Base-by-base conservation (phyloP, 1,284 basidiomycete genomes). In the Puccinia polysora region DNA sequence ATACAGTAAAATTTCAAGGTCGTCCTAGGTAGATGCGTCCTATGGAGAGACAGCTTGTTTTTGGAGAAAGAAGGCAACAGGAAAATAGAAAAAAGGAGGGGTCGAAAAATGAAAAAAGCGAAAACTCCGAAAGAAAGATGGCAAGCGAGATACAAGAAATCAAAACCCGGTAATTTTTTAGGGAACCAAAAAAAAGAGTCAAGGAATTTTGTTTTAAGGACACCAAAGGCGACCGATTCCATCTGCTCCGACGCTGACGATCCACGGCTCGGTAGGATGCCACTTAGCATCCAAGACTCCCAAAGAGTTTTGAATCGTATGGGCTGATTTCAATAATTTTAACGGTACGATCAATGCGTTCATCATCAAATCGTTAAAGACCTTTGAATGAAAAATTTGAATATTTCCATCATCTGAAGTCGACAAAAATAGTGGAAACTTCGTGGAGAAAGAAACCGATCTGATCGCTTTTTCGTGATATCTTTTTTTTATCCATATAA, bases 331-430 rank as follows among this genome's bases (percentile, higher is more conserved):
- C 63, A 99, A 83, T 73, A 98, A 94, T 82, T 98, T 98, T 77
- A 98, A 84, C 34, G 96, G 96, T 0, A 99, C 95, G 77, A 99
- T 93, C 73, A 97, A 83, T 40, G 96, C 90, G 81, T 97, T 94
- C 73, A 91, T 93, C 85, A 94, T 89, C 63, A 97, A 84, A 80
- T 97, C 95, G 77, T 86, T 88, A 82, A 90, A 97, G 43, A 98
- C 90, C 73, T 93, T 88, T 28, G 89, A 86, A 81, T 99, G 96
- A 86, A 98, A 98, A 74, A 99, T 83, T 80, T 98, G 96, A 75
- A 97, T 89, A 47, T 90, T 88, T 32, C 95, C 96, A 80, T 98
- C 96, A 81, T 99, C 96, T 23, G 91, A 92, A 55, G 91, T 90
- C 10, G 91, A 93, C 1, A 93, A 91, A 79, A 99, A 97, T 25